These are phyloP conservation scores for Candida odintsovae DNA, from an alignment of 805 yeast genomes.

Conservation along the genomic window DNA sequence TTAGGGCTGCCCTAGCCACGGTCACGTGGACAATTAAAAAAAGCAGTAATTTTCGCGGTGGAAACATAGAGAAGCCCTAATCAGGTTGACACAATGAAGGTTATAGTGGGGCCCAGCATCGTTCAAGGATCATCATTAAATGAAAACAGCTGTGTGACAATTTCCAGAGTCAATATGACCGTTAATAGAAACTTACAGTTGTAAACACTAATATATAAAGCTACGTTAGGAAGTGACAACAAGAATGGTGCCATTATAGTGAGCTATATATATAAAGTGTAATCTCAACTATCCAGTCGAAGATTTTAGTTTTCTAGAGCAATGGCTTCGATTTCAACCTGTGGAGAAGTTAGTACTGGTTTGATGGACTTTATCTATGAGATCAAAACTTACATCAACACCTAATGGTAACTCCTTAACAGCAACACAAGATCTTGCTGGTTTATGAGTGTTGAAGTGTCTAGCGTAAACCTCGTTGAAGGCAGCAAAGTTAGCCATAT, in stretches of 20 bases:
- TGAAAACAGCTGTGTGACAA: too few relatives aligned
- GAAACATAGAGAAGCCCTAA: neutral
- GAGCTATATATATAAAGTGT: neutral
- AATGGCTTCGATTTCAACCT: constrained; percentile 84
- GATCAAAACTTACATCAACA: constrained; percentile 44
- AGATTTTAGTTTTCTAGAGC: constrained; percentile 35
- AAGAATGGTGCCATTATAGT: neutral
- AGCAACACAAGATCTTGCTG: constrained; percentile 98
- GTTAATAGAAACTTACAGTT: too few relatives aligned
- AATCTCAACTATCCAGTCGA: neutral
- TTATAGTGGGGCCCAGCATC: too few relatives aligned
- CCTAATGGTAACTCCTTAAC: constrained; percentile 88
- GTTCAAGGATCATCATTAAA: too few relatives aligned
- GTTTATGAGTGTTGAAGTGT: constrained; percentile 73
- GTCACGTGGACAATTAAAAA: constrained; percentile 4
- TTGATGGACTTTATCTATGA: neutral
- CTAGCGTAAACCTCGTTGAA: constrained; percentile 81
- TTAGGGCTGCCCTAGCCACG: constrained; percentile 6
- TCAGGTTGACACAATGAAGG: neutral
- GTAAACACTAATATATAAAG: too few relatives aligned
- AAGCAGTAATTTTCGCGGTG: neutral
- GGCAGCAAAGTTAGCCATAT: constrained; percentile 78
- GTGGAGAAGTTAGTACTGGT: constrained; percentile 10
- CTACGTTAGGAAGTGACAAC: neutral
- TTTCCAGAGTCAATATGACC: too few relatives aligned